These are phyloP conservation scores for Lasiodiplodia sp. DNA, from an alignment of 2,329 filamentous ascomycete species.

Conservation along the genomic window DNA sequence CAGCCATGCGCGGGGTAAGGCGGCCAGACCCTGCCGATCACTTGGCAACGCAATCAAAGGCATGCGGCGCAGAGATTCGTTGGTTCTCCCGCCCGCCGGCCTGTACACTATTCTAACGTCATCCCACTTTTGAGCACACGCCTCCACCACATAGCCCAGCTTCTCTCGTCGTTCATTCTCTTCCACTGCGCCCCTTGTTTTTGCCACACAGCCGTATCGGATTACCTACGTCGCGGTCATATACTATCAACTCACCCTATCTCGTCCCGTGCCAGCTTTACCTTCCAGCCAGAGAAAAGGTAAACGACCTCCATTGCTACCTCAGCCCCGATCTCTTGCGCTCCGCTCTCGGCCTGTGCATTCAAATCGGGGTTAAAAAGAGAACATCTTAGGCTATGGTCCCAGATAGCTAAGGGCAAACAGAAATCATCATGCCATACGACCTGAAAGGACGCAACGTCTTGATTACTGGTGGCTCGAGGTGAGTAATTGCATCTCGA, in stretches of 20 bases:
- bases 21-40: conserved; percentile 27
- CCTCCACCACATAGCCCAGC: background rate
- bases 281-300: background rate
- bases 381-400: background rate
- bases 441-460: conserved; percentile 67
- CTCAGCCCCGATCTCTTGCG: background rate
- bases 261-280: background rate
- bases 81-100: conserved; percentile 12
- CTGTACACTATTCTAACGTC: conserved; percentile 19
- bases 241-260: background rate
- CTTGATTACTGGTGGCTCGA: conserved; percentile 69
- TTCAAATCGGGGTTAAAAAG: background rate
- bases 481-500: conserved; percentile 53
- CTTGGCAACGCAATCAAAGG: background rate
- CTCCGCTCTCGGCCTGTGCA: background rate
- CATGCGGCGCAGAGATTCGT: conserved; percentile 3
- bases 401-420: background rate
- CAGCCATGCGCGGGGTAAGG: conserved; percentile 25
- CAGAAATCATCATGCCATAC: conserved; percentile 62
- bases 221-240: background rate
- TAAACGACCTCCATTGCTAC: background rate
- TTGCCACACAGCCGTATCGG: too few species aligned
- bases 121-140: conserved; percentile 17
- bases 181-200: background rate
- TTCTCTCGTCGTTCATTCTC: background rate